These are phyloP conservation scores for Yueomyces sinensis DNA, from an alignment of 805 yeast species.

Conservation along the genomic window DNA sequence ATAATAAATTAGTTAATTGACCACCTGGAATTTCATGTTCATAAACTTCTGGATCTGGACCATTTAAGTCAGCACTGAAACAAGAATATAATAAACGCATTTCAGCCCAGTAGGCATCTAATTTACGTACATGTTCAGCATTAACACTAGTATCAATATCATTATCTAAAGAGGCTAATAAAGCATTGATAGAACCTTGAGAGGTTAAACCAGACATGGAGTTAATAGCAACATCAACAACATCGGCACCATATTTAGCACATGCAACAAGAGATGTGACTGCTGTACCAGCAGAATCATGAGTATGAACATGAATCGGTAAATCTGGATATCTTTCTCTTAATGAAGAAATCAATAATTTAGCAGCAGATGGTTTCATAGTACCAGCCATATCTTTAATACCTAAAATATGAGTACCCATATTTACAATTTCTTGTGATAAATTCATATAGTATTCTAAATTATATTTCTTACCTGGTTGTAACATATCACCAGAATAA, in stretches of 20 bases:
- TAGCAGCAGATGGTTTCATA: conserved; percentile 89
- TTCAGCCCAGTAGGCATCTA: conserved; percentile 97
- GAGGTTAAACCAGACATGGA: conserved; percentile 98
- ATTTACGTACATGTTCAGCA: conserved; percentile 55
- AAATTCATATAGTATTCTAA: conserved; percentile 75
- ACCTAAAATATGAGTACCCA: conserved; percentile 96
- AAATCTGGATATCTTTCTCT: conserved; percentile 81
- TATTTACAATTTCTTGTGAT: conserved; percentile 68
- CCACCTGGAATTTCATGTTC: conserved; percentile 99
- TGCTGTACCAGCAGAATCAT: conserved; percentile 99
- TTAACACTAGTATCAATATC: conserved; percentile 63
- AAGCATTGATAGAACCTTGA: conserved; percentile 91
- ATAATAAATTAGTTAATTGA: conserved; percentile 89
- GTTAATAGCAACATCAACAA: conserved; percentile 93
- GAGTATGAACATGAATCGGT: conserved; percentile 98
- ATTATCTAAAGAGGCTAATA: conserved; percentile 86
- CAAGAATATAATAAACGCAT: conserved; percentile 94
- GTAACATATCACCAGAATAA: conserved; percentile 97
- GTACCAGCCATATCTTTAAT: conserved; percentile 99
- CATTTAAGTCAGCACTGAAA: conserved; percentile 96
- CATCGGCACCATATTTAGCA: conserved; percentile 95
- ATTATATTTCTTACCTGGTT: conserved; percentile 92
- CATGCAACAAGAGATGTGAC: conserved; percentile 93
- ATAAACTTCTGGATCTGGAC: conserved; percentile 99
- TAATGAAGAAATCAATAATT: conserved; percentile 60